Base-by-base conservation (phyloP, 2,329 filamentous ascomycete genomes). In the Annulohypoxylon truncatum region DNA sequence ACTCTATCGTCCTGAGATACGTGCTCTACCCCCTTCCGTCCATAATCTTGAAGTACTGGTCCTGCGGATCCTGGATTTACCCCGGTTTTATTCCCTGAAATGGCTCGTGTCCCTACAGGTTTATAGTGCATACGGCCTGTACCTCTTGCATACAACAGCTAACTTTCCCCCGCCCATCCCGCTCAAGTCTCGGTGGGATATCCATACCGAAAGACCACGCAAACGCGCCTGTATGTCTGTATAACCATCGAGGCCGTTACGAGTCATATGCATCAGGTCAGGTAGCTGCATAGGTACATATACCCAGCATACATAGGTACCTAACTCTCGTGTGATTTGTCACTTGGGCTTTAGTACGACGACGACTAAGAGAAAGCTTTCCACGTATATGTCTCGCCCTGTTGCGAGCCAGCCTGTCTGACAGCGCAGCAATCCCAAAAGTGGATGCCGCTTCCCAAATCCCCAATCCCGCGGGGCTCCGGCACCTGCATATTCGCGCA, bases 391-490 rank as follows among this genome's bases (percentile, higher is more conserved):
- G n/a, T 59, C 33, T 48, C 50, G 29, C 28, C 31, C 40, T 40
- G 53, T 61, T 61, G 52, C 47, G 51, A 67, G 52, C 54, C 60
- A 64, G 52, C 54, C 60, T 26, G 53, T 50, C 54, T 66, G 66
- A 66, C 66, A 68, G 66, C 66, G 54, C 66, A 68, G n/a, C 51
- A 51, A 59, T 56, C 40, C 57, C 28, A 55, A 60, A 60, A 57
- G 62, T 61, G 66, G 62, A 62, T 66, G 66, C 58, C 58, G 53
- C 50, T 38, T 54, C 40, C 24, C 51, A 42, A 50, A n/a, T n/a
- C 28, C 18, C 38, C 38, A 20, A 42, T 61, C 56, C 57, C 64
- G 61, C 61, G 64, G 64, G 64, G 64, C 64, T 64, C 18, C 64
- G 61, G 61, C 56, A 64, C 61, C 61, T 61, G 61, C 61, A 64